Base-by-base conservation (phyloP, 805 yeast genomes). In the Kuraishia hungarica region DNA sequence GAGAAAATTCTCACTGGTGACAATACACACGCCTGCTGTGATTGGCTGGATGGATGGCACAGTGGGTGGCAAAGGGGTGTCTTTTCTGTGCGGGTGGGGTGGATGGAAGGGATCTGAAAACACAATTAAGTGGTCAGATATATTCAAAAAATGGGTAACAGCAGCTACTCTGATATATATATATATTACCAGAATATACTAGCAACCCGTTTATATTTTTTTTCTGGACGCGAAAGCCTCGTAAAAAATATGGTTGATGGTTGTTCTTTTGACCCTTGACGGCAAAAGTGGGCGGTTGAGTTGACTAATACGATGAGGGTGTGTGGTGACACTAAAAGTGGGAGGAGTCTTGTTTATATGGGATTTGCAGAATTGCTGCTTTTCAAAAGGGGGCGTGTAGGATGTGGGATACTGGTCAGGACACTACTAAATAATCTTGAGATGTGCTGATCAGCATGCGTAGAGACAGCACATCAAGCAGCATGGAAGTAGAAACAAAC, bases 51-150 rank as follows among this genome's bases (percentile, higher is more conserved):
- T 26, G 29, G 29, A 10, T 26, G n/a, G 5, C 29, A 10, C 5
- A 26, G n/a, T 35, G 43, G 43, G 43, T 35, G 43, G 43, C 43
- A 35, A 35, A 15, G 43, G 43, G 43, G 43, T 7, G 43, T 7
- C 43, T 35, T 7, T 35, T 7, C 43, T 10, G 43, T 35, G 17
- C 28, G 47, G 17, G 39, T 50, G 24, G 47, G 56, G 57, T 54
- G 58, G 58, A 48, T 47, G 51, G 54, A 54, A 22, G 51, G 46
- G 58, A 35, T 61, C 62, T 66, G 72, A 69, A 72, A 61, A 61
- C 67, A 69, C 74, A 71, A 61, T 62, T 63, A 71, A 71, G 74
- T 66, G 67, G 74, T 71, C 74, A 62, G 63, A 53, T 50, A 48
- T 20, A 19, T 29, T 29, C 35, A 64, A 23, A 49, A 49, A 21